phyloP scores from a whole-genome alignment of 2,329 filamentous ascomycete genomes.

The Fusarium zealandicum region DNA sequence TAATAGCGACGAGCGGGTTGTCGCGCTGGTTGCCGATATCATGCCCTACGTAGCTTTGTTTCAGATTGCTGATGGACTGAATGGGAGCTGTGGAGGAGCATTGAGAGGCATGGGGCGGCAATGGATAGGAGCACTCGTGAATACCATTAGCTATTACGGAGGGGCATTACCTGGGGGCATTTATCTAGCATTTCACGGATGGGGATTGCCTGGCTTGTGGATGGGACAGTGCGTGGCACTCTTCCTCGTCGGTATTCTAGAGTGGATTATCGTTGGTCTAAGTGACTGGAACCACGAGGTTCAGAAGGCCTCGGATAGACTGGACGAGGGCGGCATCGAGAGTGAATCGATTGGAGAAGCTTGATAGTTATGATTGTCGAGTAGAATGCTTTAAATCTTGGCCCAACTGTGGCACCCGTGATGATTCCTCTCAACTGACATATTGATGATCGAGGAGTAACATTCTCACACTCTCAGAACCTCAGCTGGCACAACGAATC shows the following conservation, averaged over 20 bases:
- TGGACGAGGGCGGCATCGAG: conserved; percentile 30
- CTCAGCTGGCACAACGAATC: too few species aligned
- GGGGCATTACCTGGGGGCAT: conserved; percentile 83
- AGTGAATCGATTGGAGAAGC: background rate
- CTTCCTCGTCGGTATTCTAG: conserved; percentile 78
- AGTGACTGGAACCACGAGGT: conserved; percentile 72
- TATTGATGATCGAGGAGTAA: too few species aligned
- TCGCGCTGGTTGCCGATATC: conserved; percentile 75
- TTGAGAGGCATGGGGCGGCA: conserved; percentile 86
- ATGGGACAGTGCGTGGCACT: conserved; percentile 82
- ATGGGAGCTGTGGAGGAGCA: conserved; percentile 82
- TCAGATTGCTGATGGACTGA: conserved; percentile 88
- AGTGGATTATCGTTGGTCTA: conserved; percentile 81
- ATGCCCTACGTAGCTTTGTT: conserved; percentile 89
- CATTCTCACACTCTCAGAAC: too few species aligned
- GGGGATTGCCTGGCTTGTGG: conserved; percentile 83
- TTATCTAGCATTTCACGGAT: conserved; percentile 84
- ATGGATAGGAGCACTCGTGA: conserved; percentile 83
- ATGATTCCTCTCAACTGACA: too few species aligned
- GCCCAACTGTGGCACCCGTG: too few species aligned
- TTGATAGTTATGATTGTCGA: too few species aligned
- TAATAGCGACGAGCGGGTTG: conserved; percentile 77
- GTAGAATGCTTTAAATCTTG: too few species aligned
- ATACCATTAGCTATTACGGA: conserved; percentile 83
- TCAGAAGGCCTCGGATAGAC: conserved; percentile 35